Evolutionary conservation across 208 protist species (phyloP).

Genomic region (Naegleria gruberi): DNA sequence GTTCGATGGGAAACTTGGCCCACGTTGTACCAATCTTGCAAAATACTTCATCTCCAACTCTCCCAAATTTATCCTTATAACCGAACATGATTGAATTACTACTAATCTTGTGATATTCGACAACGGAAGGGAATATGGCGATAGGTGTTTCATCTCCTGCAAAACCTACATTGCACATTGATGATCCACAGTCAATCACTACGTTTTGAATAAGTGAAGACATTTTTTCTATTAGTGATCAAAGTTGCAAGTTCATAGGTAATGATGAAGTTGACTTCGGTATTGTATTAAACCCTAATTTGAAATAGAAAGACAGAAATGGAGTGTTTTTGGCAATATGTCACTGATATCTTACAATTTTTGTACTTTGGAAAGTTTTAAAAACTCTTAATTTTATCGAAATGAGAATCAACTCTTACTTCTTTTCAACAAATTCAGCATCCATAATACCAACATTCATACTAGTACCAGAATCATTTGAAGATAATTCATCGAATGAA

Average conservation of each 20-base stretch:
- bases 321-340: too few species aligned
- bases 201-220: too few species aligned
- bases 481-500: neutral
- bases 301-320: too few species aligned
- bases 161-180: constrained; percentile 83
- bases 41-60: constrained; percentile 26
- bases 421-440: neutral
- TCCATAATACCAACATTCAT: neutral
- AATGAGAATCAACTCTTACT: neutral
- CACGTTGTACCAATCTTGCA: neutral
- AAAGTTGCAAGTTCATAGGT: too few species aligned
- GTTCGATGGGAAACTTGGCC: constrained; percentile 25
- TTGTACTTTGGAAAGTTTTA: too few species aligned
- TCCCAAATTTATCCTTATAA: constrained; percentile 82
- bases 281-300: too few species aligned
- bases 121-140: constrained; percentile 65
- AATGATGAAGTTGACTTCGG: too few species aligned
- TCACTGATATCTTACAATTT: too few species aligned
- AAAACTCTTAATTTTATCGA: too few species aligned
- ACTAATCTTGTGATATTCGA: constrained; percentile 51
- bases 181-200: constrained; percentile 91
- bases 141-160: constrained; percentile 86
- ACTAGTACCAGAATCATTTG: neutral
- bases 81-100: constrained; percentile 85
- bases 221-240: too few species aligned